Conservation (phyloP, 1,284 basidiomycete species). For the Ustilago tritici region DNA sequence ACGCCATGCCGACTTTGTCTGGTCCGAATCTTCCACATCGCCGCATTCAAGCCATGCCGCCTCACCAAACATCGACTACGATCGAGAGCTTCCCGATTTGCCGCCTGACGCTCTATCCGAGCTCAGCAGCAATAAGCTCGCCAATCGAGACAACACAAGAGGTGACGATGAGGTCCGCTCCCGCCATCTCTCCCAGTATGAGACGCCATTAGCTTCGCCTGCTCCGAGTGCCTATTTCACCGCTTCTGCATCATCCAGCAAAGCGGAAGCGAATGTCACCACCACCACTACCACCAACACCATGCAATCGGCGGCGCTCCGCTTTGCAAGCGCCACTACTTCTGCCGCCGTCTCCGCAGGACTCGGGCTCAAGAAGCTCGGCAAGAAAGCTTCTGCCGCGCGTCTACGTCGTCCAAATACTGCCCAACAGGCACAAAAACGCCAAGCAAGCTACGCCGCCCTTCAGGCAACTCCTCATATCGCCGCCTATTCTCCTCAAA, state of each 20-base stretch:
- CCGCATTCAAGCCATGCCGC: constrained; percentile 21
- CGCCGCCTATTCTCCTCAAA: neutral
- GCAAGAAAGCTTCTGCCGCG: constrained; percentile 52
- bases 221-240: neutral
- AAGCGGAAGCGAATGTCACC: constrained; percentile 1
- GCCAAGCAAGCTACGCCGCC: constrained; percentile 30
- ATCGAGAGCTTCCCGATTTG: constrained; percentile 37
- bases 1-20: constrained; percentile 20
- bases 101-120: constrained; percentile 38
- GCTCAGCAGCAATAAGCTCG: constrained; percentile 20
- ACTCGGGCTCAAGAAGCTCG: constrained; percentile 50
- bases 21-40: constrained; percentile 28
- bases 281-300: neutral
- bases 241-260: constrained; percentile 1
- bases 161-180: constrained; percentile 41
- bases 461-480: constrained; percentile 7
- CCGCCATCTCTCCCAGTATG: constrained; percentile 31
- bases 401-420: constrained; percentile 35
- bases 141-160: constrained; percentile 10
- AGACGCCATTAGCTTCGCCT: neutral
- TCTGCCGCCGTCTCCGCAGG: constrained; percentile 51
- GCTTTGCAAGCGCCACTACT: constrained; percentile 43
- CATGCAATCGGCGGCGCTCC: constrained; percentile 30
- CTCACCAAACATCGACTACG: constrained; percentile 41
- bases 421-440: constrained; percentile 25